phyloP scores from a whole-genome alignment of 2,329 filamentous ascomycete species.

The Phaeosphaeria sp. region DNA sequence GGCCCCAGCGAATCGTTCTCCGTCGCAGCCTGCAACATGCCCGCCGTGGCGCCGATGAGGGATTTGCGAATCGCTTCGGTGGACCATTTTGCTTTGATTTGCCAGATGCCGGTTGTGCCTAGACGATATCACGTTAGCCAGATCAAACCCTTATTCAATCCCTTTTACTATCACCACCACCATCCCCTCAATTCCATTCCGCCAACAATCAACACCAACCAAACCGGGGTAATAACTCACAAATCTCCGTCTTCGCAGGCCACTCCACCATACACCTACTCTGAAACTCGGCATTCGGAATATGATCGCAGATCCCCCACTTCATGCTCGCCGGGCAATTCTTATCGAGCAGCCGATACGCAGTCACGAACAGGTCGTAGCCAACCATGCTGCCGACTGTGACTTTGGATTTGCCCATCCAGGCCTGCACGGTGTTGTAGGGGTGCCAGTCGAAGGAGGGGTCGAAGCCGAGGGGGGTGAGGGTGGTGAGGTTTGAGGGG shows the following conservation, averaged over 20 bases:
- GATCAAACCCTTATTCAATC: too few species aligned
- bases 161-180: too few species aligned
- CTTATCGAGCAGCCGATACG: background rate
- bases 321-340: background rate
- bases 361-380: background rate
- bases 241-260: too few species aligned
- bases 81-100: background rate
- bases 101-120: background rate
- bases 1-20: background rate
- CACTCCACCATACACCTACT: background rate
- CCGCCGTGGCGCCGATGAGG: background rate
- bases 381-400: background rate
- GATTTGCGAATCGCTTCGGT: background rate
- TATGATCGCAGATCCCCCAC: background rate
- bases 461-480: too few species aligned
- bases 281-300: background rate
- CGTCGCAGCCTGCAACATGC: background rate
- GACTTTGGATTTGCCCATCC: background rate
- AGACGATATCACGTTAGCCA: too few species aligned
- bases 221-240: too few species aligned
- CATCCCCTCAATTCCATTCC: too few species aligned
- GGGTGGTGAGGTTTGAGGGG: too few species aligned
- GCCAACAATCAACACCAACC: too few species aligned
- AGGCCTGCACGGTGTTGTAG: background rate
- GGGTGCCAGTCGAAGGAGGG: too few species aligned